Evolutionary conservation across 2,329 filamentous ascomycete species (phyloP).

Genomic region (Lasiodiplodia citricola): DNA sequence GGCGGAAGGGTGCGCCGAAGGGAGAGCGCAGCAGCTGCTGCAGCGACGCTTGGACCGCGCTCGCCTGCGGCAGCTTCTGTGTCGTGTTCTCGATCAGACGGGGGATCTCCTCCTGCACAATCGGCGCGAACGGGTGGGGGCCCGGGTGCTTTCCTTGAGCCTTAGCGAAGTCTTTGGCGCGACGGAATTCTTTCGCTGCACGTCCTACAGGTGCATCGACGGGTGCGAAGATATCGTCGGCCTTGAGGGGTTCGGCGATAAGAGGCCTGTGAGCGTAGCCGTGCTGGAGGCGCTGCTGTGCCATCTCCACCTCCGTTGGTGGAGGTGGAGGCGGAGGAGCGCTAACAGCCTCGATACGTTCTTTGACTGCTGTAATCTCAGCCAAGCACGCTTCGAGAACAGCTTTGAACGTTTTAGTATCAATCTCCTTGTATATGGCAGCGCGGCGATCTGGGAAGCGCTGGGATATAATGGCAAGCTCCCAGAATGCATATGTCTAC

Average conservation of each 20-base stretch:
- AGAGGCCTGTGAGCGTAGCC: slow-evolving; percentile 47
- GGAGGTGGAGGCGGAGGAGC: slow-evolving; percentile 38
- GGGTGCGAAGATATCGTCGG: slow-evolving; percentile 54
- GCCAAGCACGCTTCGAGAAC: slow-evolving; percentile 72
- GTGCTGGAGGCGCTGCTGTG: not conserved
- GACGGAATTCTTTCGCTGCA: slow-evolving; percentile 45
- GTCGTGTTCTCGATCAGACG: slow-evolving; percentile 10
- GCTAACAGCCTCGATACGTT: slow-evolving; percentile 64
- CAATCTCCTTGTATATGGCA: slow-evolving; percentile 84
- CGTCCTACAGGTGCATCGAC: slow-evolving; percentile 44
- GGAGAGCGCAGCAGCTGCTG: slow-evolving; percentile 31
- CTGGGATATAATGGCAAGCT: slow-evolving; percentile 79
- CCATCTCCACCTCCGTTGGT: slow-evolving; percentile 45
- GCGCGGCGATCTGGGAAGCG: slow-evolving; percentile 76
- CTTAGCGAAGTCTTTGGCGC: slow-evolving; percentile 51
- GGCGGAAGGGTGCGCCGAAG: slow-evolving; percentile 72
- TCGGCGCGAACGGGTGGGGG: slow-evolving; percentile 14
- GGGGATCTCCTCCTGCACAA: slow-evolving; percentile 32
- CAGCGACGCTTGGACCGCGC: slow-evolving; percentile 2
- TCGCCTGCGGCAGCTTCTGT: not conserved
- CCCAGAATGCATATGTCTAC: slow-evolving; percentile 87
- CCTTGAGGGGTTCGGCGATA: slow-evolving; percentile 51
- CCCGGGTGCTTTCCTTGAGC: slow-evolving; percentile 46
- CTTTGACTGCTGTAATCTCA: slow-evolving; percentile 69
- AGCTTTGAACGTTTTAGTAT: slow-evolving; percentile 83